A percentile compares a stretch with the other conserved stretches of the same genome.
These are phyloP conservation scores for Fomes fomentarius DNA, from an alignment of 1,284 basidiomycete species.

Conservation along the genomic window DNA sequence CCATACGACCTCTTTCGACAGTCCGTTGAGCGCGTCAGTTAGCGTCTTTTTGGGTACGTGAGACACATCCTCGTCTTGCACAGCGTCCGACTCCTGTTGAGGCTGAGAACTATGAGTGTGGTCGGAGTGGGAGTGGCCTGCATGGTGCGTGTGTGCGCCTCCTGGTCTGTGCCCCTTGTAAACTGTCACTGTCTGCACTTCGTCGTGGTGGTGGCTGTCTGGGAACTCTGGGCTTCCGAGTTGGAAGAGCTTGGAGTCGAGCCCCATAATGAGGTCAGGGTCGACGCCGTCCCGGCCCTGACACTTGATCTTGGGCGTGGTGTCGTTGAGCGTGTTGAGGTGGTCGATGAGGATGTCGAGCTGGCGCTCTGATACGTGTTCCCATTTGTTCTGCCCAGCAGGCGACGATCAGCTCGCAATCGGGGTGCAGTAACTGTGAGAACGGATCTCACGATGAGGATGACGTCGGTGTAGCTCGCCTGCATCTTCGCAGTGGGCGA, in stretches of 20 bases:
- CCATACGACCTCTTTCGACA: slow-evolving; percentile 75
- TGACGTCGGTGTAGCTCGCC: slow-evolving; percentile 90
- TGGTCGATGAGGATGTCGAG: slow-evolving; percentile 85
- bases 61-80: not conserved
- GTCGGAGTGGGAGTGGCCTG: slow-evolving; percentile 23
- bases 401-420: too few species aligned
- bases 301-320: slow-evolving; percentile 82
- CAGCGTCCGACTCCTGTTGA: not conserved
- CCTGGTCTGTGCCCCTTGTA: slow-evolving; percentile 42
- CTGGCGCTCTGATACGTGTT: slow-evolving; percentile 74
- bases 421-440: too few species aligned
- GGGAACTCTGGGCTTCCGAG: slow-evolving; percentile 33
- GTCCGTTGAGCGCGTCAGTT: slow-evolving; percentile 46
- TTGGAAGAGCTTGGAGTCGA: slow-evolving; percentile 78
- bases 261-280: slow-evolving; percentile 79
- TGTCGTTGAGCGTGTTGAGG: slow-evolving; percentile 86
- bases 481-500: slow-evolving; percentile 90
- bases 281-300: slow-evolving; percentile 67
- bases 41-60: slow-evolving; percentile 38
- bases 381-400: slow-evolving; percentile 93
- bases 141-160: slow-evolving; percentile 31
- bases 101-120: slow-evolving; percentile 29
- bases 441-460: slow-evolving; percentile 71
- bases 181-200: slow-evolving; percentile 80
- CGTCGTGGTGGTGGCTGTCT: slow-evolving; percentile 62